Conservation (phyloP, 768 basidiomycete genomes). For the Collybia sordida region DNA sequence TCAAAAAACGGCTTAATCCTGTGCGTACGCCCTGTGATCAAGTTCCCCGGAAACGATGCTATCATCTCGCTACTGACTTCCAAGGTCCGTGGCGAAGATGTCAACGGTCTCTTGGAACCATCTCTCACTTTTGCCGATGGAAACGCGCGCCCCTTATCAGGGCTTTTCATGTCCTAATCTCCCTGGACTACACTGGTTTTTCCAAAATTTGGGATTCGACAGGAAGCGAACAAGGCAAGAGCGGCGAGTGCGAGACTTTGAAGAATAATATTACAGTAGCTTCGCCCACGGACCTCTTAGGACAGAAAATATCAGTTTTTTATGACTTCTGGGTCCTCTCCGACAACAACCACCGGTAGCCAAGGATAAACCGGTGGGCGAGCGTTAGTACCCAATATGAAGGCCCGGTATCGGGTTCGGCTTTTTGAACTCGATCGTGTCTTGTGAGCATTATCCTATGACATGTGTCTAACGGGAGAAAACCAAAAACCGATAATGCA, state of each 20-base stretch:
- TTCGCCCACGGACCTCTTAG: constrained; percentile 9
- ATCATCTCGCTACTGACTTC: constrained; percentile 16
- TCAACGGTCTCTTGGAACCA: constrained; percentile 2
- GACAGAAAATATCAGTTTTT: background rate
- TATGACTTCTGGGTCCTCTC: background rate
- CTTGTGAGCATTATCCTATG: background rate
- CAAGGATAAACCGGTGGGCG: constrained; percentile 12
- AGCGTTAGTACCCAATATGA: constrained; percentile 2
- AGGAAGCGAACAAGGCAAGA: constrained; percentile 16
- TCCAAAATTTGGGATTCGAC: constrained; percentile 8
- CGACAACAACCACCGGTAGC: constrained; percentile 11
- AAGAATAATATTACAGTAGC: constrained; percentile 15
- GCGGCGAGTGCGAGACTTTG: constrained; percentile 11
- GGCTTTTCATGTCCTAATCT: constrained; percentile 14
- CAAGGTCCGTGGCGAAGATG: background rate
- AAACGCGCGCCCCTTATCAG: constrained; percentile 1
- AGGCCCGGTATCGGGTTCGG: background rate
- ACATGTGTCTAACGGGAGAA: no score
- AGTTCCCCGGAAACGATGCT: constrained; percentile 14
- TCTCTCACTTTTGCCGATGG: constrained; percentile 10
- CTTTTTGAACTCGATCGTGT: background rate
- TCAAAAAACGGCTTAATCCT: constrained; percentile 13
- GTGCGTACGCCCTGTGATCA: constrained; percentile 6
- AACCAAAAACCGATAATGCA: no score
- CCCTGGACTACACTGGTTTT: constrained; percentile 11